Evolutionary conservation across 495 filamentous ascomycete genomes (phyloP).

Genomic region (Letharia lupina): DNA sequence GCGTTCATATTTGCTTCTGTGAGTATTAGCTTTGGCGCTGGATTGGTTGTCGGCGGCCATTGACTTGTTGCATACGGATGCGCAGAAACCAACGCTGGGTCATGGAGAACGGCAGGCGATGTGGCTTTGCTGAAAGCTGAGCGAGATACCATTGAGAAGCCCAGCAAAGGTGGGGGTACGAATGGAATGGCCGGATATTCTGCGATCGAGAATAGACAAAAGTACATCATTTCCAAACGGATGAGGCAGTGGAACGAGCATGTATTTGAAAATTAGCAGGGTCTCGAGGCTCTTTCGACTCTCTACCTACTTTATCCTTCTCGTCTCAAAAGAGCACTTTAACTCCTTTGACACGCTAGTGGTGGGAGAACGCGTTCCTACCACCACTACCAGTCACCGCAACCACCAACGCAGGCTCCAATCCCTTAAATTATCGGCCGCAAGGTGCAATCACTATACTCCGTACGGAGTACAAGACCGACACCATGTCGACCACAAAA

Average conservation of each 20-base stretch:
- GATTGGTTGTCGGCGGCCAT: not conserved
- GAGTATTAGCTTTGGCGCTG: constrained; percentile 8
- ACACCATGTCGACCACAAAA: constrained; percentile 6
- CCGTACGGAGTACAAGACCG: not conserved
- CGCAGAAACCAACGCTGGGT: not conserved
- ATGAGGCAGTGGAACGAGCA: no score
- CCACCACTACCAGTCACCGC: no score
- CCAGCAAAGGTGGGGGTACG: not conserved
- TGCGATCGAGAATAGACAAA: not conserved
- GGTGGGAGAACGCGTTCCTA: not conserved
- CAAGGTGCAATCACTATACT: not conserved
- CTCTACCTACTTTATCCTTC: no score
- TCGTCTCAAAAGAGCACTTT: no score
- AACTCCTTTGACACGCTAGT: not conserved
- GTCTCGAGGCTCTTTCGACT: no score
- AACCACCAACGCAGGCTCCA: no score
- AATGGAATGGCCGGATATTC: not conserved
- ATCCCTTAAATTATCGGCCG: no score
- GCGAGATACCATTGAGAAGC: no score
- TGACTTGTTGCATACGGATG: not conserved
- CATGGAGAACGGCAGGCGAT: not conserved
- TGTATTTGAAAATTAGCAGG: no score
- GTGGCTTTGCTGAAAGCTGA: not conserved
- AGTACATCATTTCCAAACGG: not conserved
- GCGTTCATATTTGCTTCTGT: not conserved